Evolutionary conservation across 495 filamentous ascomycete genomes (phyloP).

Genomic region (Aspergillus cavernicola): DNA sequence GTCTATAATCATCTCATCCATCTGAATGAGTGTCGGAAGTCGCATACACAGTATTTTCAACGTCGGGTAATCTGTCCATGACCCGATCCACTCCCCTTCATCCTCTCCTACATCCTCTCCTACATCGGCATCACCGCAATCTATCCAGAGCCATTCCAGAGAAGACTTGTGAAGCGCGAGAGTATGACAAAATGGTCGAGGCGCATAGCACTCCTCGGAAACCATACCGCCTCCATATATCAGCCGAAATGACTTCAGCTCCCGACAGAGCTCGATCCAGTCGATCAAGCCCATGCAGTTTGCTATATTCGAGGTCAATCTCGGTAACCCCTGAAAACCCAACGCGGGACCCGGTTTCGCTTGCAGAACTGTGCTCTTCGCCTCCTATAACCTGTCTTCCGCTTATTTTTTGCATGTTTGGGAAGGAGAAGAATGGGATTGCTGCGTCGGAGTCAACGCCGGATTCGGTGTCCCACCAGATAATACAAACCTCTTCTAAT

Average conservation of each 20-base stretch:
- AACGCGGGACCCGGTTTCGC: too few species aligned
- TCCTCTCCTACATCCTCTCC: neutral
- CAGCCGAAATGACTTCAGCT: slow-evolving; percentile 1
- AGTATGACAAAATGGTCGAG: neutral
- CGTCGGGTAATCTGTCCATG: neutral
- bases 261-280: neutral
- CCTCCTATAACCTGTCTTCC: neutral
- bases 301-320: neutral
- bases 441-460: neutral
- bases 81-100: neutral
- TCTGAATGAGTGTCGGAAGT: neutral
- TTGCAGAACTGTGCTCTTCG: too few species aligned
- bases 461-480: neutral
- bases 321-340: neutral
- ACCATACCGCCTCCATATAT: neutral
- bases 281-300: neutral
- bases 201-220: neutral
- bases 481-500: neutral
- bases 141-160: neutral
- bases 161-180: neutral
- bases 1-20: neutral
- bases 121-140: too few species aligned
- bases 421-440: neutral
- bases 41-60: neutral
- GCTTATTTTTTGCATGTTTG: neutral